Base-by-base conservation (phyloP, 306 rosid genomes). In the Cyamopsis tetragonoloba region DNA sequence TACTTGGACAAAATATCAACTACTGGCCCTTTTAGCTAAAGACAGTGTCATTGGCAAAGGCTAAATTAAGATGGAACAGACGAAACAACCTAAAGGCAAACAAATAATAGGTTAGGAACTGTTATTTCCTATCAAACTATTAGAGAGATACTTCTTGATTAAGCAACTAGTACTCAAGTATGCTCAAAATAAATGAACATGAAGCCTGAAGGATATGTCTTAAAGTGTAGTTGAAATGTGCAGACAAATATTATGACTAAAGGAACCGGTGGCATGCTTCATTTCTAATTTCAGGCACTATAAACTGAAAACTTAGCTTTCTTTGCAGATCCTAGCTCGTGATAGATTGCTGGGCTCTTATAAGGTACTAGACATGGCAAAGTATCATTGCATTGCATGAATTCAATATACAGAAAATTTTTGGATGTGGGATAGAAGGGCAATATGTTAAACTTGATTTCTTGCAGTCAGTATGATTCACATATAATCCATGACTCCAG, bases 331-430 rank as follows among this genome's bases (percentile, higher is more conserved):
- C 77, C 80, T 93, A 73, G 97, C 99, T 77, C 99, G 95, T 24
- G 99, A 93, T 71, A 88, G 99, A 76, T 78, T 93, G 63, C 70
- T 88, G 91, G 96, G 96, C 61, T 90, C 99, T 68, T 93, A 86
- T 85, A 93, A 90, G 99, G 99, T 93, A 93, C 35, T 7, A 14
- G 27, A 47, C 66, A 58, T 44, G 9, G 23, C 42, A 58, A 43
- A 17, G 50, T 34, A 30, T 35, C 37, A 34, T 60, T 7, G 39
- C 44, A 62, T 69, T 50, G 23, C 68, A 70, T 73, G 48, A 71
- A 64, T 55, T 38, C 13, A 61, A 30, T 18, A 26, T 43, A 49
- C 23, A 59, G 73, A 62, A 44, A 6, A 32, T 18, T 31, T 60
- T 17, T 47, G 60, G 44, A 55, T 58, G 51, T 30, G 49, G 20